phyloP scores from a whole-genome alignment of 2,329 filamentous ascomycete genomes.

The Fusarium goolgardi region DNA sequence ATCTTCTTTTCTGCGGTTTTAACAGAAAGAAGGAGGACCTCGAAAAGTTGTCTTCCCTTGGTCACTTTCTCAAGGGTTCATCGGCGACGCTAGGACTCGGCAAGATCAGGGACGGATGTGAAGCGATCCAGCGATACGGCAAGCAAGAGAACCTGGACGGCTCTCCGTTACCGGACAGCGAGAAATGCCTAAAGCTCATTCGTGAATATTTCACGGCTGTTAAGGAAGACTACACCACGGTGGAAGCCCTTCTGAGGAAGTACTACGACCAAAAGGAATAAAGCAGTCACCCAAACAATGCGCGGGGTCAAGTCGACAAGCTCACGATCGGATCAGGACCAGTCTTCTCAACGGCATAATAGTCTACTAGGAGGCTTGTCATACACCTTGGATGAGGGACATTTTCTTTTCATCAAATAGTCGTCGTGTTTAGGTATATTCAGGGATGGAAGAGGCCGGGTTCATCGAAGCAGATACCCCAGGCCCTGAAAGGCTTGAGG shows the following conservation, averaged over 20 bases:
- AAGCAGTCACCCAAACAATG: conserved; percentile 19
- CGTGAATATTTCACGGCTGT: conserved; percentile 75
- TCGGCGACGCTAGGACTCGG: conserved; percentile 92
- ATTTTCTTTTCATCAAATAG: conserved; percentile 21
- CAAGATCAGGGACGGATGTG: conserved; percentile 92
- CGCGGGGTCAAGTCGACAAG: conserved; percentile 2
- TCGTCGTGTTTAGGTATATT: conserved; percentile 30
- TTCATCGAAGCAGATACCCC: conserved; percentile 42
- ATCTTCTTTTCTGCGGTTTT: conserved; percentile 1
- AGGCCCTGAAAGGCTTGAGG: conserved; percentile 31
- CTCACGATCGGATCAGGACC: conserved; percentile 6
- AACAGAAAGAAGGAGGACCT: conserved; percentile 75
- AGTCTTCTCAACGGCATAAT: conserved; percentile 17
- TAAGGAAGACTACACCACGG: conserved; percentile 80
- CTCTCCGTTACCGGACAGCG: conserved; percentile 71
- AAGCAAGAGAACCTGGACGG: conserved; percentile 84
- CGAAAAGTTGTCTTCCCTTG: conserved; percentile 79
- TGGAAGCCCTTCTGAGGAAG: conserved; percentile 74
- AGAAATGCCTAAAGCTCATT: conserved; percentile 76
- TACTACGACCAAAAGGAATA: conserved; percentile 64
- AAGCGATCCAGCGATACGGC: conserved; percentile 96
- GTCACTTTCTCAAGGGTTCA: conserved; percentile 97
- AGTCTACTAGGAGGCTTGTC: conserved; percentile 4
- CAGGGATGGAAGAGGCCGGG: conserved; percentile 29
- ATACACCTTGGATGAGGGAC: conserved; percentile 4